A percentile compares a stretch with the other conserved stretches of the same genome.
phyloP scores from a whole-genome alignment of 805 yeast genomes.

The Kodamaea leandrae region DNA sequence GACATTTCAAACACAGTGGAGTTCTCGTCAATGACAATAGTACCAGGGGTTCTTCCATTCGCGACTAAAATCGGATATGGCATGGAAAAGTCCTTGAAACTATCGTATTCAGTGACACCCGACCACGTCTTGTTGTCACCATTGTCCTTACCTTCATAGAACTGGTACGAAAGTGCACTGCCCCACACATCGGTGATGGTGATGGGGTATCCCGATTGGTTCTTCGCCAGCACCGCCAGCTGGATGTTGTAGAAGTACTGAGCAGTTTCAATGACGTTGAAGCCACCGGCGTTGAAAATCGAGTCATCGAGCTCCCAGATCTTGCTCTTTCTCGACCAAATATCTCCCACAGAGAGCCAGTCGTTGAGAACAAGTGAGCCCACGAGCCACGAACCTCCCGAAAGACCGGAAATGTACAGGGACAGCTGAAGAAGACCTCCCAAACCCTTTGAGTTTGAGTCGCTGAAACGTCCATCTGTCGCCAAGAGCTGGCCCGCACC shows the following conservation, averaged over 20 bases:
- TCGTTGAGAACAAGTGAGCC: slow-evolving; percentile 44
- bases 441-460: slow-evolving; percentile 26
- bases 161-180: slow-evolving; percentile 36
- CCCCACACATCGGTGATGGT: slow-evolving; percentile 44
- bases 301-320: slow-evolving; percentile 71
- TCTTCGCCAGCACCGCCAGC: slow-evolving; percentile 25
- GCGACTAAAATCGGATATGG: slow-evolving; percentile 42
- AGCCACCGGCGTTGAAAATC: slow-evolving; percentile 62
- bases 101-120: slow-evolving; percentile 20
- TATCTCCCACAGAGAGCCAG: slow-evolving; percentile 33
- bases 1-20: slow-evolving; percentile 54
- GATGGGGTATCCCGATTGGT: slow-evolving; percentile 34
- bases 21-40: slow-evolving; percentile 54
- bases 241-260: slow-evolving; percentile 43
- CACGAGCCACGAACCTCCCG: slow-evolving; percentile 58
- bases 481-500: slow-evolving; percentile 16
- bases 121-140: slow-evolving; percentile 28
- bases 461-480: slow-evolving; percentile 14
- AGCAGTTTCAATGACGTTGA: slow-evolving; percentile 50
- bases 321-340: slow-evolving; percentile 21
- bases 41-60: slow-evolving; percentile 65
- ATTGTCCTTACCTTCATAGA: slow-evolving; percentile 25
- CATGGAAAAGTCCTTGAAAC: slow-evolving; percentile 30
- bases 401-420: slow-evolving; percentile 28
- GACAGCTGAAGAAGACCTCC: slow-evolving; percentile 33